Conservation (phyloP, 306 rosid species). For the Vigna unguiculata region DNA sequence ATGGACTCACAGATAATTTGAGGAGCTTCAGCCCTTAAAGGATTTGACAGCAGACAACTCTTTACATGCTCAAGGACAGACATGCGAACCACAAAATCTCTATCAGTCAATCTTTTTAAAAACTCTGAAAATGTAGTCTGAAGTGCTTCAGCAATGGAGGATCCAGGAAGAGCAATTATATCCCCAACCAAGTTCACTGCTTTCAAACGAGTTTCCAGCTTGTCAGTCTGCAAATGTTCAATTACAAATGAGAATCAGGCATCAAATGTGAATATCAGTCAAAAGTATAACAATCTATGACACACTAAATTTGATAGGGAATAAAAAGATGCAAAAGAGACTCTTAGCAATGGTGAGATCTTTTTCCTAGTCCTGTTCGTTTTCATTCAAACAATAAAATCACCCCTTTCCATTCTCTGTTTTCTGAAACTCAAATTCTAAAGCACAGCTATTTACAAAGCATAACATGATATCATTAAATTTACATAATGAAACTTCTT, state of each 20-base stretch:
- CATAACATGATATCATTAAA: slow-evolving; percentile 12
- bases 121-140: slow-evolving; percentile 88
- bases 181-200: slow-evolving; percentile 92
- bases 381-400: slow-evolving; percentile 15
- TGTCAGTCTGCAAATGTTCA: slow-evolving; percentile 81
- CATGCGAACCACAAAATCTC: slow-evolving; percentile 75
- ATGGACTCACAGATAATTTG: slow-evolving; percentile 76
- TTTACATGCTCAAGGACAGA: slow-evolving; percentile 76
- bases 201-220: slow-evolving; percentile 85
- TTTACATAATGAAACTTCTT: slow-evolving; percentile 34
- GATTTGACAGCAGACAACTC: slow-evolving; percentile 83
- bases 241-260: slow-evolving; percentile 40
- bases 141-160: slow-evolving; percentile 73
- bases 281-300: slow-evolving; percentile 7
- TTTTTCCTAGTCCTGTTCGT: neutral
- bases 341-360: slow-evolving; percentile 16
- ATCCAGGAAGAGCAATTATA: slow-evolving; percentile 75
- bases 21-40: slow-evolving; percentile 75
- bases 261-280: slow-evolving; percentile 36
- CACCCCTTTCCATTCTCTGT: neutral
- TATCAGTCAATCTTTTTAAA: slow-evolving; percentile 89
- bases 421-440: slow-evolving; percentile 12
- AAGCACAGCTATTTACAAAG: slow-evolving; percentile 21
- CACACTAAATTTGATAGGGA: slow-evolving; percentile 2
- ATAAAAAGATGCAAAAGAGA: slow-evolving; percentile 25